phyloP scores from a whole-genome alignment of 73 alveolate species.

The Paramecium octaurelia region DNA sequence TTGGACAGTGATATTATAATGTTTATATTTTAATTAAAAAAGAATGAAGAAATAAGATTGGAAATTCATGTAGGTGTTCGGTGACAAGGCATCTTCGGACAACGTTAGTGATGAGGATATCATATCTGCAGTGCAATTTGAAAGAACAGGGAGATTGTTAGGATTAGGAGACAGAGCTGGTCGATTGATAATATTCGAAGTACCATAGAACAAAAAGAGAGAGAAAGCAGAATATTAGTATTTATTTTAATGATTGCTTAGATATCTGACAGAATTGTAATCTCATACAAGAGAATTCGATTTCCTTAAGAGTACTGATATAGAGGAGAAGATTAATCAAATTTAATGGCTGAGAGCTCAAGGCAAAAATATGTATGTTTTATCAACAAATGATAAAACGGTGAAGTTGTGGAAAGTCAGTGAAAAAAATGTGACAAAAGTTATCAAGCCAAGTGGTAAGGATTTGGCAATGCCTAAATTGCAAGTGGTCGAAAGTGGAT shows the following conservation, averaged over 20 bases:
- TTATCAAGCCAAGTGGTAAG: conserved; percentile 56
- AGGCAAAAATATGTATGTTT: conserved; percentile 64
- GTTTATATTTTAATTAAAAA: background rate
- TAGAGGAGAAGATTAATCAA: conserved; percentile 78
- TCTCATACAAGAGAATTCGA: conserved; percentile 80
- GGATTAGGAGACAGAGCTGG: conserved; percentile 86
- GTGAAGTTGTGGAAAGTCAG: conserved; percentile 69
- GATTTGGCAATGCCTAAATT: conserved; percentile 63
- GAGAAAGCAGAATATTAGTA: conserved; percentile 61
- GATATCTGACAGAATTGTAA: conserved; percentile 78
- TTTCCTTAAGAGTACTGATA: conserved; percentile 71
- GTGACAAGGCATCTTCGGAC: conserved; percentile 63
- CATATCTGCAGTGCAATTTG: conserved; percentile 73
- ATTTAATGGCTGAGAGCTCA: conserved; percentile 71
- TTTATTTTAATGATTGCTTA: conserved; percentile 34
- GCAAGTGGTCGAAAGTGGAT: conserved; percentile 60
- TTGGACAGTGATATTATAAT: background rate
- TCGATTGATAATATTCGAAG: conserved; percentile 73
- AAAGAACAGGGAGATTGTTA: conserved; percentile 74
- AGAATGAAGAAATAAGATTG: conserved; percentile 58
- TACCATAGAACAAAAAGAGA: conserved; percentile 39
- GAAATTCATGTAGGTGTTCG: conserved; percentile 61
- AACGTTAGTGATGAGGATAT: conserved; percentile 70
- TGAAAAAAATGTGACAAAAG: conserved; percentile 53
- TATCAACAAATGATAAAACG: conserved; percentile 76